Conservation (phyloP, 78 protist species). For the Blattamonas nauphoetae region DNA sequence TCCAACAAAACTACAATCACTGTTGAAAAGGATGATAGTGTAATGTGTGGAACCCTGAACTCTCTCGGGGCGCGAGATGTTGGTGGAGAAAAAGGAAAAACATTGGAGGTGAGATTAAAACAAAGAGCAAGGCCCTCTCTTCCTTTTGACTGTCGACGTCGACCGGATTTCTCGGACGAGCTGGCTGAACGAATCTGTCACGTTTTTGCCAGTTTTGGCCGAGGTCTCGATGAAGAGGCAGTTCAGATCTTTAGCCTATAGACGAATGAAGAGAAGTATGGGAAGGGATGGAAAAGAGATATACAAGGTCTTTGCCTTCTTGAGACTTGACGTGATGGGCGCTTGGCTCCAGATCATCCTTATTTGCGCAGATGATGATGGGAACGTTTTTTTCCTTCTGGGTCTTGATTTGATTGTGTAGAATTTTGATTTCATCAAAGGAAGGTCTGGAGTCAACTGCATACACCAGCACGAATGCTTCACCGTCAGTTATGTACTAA, state of each 20-base stretch:
- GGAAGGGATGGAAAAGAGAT: not conserved
- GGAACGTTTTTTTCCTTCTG: slow-evolving; percentile 72
- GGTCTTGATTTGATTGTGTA: slow-evolving; percentile 59
- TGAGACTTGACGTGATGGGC: slow-evolving; percentile 40
- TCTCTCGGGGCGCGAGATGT: too few relatives aligned
- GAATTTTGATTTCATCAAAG: slow-evolving; percentile 51
- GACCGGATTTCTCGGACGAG: slow-evolving; percentile 44
- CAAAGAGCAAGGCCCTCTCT: too few relatives aligned
- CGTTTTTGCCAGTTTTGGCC: slow-evolving; percentile 52
- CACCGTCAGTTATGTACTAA: slow-evolving; percentile 48
- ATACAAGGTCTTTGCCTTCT: slow-evolving; percentile 58
- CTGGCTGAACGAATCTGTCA: slow-evolving; percentile 49
- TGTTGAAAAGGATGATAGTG: too few relatives aligned
- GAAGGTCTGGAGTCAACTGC: slow-evolving; percentile 51
- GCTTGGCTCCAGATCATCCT: slow-evolving; percentile 67
- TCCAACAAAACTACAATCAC: too few relatives aligned
- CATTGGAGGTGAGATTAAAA: too few relatives aligned
- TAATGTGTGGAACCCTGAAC: too few relatives aligned
- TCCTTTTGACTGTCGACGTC: too few relatives aligned
- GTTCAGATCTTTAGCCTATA: not conserved
- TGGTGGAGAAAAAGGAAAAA: too few relatives aligned
- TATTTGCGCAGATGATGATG: slow-evolving; percentile 71
- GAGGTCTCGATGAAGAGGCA: slow-evolving; percentile 62
- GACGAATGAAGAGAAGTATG: not conserved
- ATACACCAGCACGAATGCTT: slow-evolving; percentile 72